Evolutionary conservation across 2,329 filamentous ascomycete species (phyloP), one percentile per base, ranked within the genome.

Genomic region (Trichophyton equinum): DNA sequence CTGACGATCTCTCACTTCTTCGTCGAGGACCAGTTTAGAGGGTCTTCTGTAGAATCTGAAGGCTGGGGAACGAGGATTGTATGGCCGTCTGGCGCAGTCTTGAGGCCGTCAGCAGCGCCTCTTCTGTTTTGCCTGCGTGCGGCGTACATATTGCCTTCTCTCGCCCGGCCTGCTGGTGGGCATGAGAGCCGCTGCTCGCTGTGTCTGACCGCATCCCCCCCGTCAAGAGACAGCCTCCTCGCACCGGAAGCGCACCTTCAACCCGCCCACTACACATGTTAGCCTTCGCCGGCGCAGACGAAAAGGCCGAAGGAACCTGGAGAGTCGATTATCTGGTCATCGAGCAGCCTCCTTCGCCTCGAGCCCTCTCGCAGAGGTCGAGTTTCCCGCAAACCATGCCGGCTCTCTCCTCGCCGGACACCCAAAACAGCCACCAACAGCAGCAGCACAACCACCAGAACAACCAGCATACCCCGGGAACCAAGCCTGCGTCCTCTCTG

Each of bases 61-160:
- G 73, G 73, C 55, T 75, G 73, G 0, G 73, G 73, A 13, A 75
- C 71, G 5, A 75, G 69, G 42, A 75, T 67, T 0, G 68, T 73
- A 13, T 66, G 64, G 4, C 72, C 72, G 62, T 75, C 72, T 7
- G 53, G 46, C 1, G 71, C 67, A 30, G 67, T 70, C 59, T 74
- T 71, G 18, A 73, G 66, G 18, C 66, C 64, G 30, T n/a, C 40
- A 42, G 27, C 20, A 8, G 33, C 33, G 8, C 33, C 9, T 38
- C 33, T 38, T 38, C 33, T 7, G 9, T 38, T 9, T 13, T 38
- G 33, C 11, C 33, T 38, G 33, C 33, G 33, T 38, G 33, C 11
- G 33, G 27, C 6, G 27, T 30, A 30, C 6, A 30, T 30, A 30
- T 30, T 30, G 27, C 27, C 27, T 30, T 30, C 27, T 30, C 27